These are phyloP conservation scores for Corynascus novoguineensis DNA, from an alignment of 495 filamentous ascomycete genomes.

Conservation along the genomic window DNA sequence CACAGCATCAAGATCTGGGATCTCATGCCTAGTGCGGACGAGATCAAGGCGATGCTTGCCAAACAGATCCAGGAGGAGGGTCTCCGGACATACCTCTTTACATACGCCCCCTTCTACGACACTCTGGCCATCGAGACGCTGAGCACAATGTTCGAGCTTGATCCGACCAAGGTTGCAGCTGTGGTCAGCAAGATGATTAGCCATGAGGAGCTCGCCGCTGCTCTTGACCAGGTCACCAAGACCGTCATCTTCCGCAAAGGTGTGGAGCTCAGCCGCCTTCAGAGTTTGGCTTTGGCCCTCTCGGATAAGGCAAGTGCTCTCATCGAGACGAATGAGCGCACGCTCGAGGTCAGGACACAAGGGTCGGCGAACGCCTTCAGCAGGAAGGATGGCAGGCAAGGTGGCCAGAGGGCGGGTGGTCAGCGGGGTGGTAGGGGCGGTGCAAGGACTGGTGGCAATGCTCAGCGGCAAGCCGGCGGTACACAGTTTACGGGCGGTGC, in stretches of 20 bases:
- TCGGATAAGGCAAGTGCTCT: conserved; percentile 93
- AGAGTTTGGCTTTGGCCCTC: conserved; percentile 88
- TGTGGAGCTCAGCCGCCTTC: conserved; percentile 91
- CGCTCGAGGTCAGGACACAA: conserved; percentile 91
- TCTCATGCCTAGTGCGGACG: conserved; percentile 78
- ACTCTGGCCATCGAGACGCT: conserved; percentile 82
- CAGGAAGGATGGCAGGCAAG: conserved; percentile 69
- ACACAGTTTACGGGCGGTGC: conserved; percentile 56
- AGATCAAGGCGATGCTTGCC: conserved; percentile 93
- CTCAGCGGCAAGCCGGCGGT: conserved; percentile 52
- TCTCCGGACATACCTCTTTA: conserved; percentile 97
- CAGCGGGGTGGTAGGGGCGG: conserved; percentile 65
- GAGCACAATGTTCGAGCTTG: conserved; percentile 91
- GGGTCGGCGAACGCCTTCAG: conserved; percentile 94
- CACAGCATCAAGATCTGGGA: conserved; percentile 99
- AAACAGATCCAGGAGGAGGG: conserved; percentile 98
- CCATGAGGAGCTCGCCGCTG: conserved; percentile 93
- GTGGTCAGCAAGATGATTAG: conserved; percentile 99
- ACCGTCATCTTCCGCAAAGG: conserved; percentile 99
- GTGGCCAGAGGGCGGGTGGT: conserved; percentile 66
- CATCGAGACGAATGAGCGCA: conserved; percentile 96
- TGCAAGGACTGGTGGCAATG: conserved; percentile 45
- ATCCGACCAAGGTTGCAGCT: conserved; percentile 82
- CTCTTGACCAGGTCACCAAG: conserved; percentile 94
- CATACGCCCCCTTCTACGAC: conserved; percentile 98